phyloP scores from a whole-genome alignment of 164 flowering plant species.

The Chloranthus sessilifolius region DNA sequence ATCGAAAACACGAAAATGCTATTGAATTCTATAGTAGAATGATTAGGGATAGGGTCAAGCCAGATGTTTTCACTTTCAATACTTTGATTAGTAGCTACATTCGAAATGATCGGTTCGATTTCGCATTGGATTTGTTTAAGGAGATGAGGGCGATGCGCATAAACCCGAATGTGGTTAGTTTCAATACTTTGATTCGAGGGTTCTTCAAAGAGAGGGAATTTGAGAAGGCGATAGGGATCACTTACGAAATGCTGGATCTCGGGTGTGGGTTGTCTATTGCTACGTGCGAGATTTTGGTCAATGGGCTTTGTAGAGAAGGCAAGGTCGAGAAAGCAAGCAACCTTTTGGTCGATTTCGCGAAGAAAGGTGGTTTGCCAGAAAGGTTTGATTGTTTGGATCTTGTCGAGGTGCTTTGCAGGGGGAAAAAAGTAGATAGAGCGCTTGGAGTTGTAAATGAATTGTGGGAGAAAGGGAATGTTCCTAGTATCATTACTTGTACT shows the following conservation, averaged over 20 bases:
- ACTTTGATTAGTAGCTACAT: constrained; percentile 70
- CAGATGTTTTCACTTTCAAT: constrained; percentile 77
- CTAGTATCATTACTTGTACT: constrained; percentile 55
- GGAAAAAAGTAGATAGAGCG: constrained; percentile 38
- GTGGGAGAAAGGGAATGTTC: constrained; percentile 48
- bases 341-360: constrained; percentile 49
- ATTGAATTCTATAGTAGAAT: constrained; percentile 45
- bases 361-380: constrained; percentile 52
- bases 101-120: constrained; percentile 39
- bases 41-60: constrained; percentile 63
- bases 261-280: constrained; percentile 58
- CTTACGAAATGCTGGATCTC: constrained; percentile 80
- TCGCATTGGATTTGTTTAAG: constrained; percentile 63
- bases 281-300: constrained; percentile 76
- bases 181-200: constrained; percentile 77
- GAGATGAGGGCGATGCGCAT: constrained; percentile 74
- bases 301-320: constrained; percentile 65
- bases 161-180: constrained; percentile 79
- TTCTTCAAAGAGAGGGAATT: constrained; percentile 55
- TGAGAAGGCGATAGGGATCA: constrained; percentile 70
- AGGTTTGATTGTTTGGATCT: constrained; percentile 52
- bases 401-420: constrained; percentile 49
- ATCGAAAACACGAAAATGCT: constrained; percentile 39
- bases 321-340: constrained; percentile 43
- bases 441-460: constrained; percentile 48